Evolutionary conservation across 441 rosid genomes (phyloP).

Genomic region (Kokia cookei): DNA sequence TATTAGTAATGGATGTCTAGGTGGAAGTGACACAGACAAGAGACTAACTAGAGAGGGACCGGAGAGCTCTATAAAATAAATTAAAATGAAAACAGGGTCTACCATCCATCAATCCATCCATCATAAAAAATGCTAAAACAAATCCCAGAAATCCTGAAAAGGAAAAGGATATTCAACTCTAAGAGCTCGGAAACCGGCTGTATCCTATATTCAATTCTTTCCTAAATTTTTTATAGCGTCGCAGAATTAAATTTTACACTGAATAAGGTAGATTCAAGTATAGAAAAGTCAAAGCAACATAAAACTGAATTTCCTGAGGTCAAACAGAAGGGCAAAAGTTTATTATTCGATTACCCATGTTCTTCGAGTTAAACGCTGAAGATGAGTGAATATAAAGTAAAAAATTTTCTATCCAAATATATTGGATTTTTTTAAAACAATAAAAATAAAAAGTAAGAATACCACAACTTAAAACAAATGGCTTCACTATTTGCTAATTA

Average conservation of each 20-base stretch:
- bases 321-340: not conserved
- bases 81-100: not conserved
- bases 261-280: not conserved
- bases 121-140: conserved; percentile 14
- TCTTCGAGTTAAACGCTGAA: too few species aligned
- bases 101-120: too few species aligned
- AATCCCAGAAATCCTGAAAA: conserved; percentile 26
- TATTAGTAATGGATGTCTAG: not conserved
- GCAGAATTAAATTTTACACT: not conserved
- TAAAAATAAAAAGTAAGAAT: too few species aligned
- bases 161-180: not conserved
- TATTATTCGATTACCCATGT: too few species aligned
- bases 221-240: too few species aligned
- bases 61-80: not conserved
- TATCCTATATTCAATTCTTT: not conserved
- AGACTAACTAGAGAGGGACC: not conserved
- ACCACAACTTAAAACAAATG: not conserved
- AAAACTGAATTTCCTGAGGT: not conserved
- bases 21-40: not conserved
- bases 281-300: not conserved
- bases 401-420: too few species aligned
- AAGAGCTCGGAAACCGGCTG: not conserved
- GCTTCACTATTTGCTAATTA: not conserved
- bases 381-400: too few species aligned
- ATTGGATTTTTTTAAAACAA: too few species aligned